Base-by-base conservation (phyloP, 768 basidiomycete genomes). In the Rickenella mellea region DNA sequence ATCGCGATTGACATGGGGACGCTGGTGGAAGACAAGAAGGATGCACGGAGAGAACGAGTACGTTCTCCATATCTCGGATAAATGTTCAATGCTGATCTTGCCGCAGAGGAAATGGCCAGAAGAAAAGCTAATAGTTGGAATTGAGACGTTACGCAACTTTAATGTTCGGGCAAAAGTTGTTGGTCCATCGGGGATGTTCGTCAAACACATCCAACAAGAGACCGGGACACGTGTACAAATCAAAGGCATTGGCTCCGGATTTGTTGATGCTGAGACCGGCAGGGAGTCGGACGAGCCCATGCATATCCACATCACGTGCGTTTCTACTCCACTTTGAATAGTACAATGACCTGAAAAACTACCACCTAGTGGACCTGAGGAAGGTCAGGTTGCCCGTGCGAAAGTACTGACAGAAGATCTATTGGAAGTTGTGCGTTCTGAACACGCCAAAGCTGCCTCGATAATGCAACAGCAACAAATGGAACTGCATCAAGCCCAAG, bases 131-230 rank as follows among this genome's bases (percentile, higher is more conserved):
- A 81, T 80, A 0, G 88, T 99, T 29, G 83, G 80, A 3, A 59
- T 99, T 41, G 93, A 98, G 12, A 82, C 80, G 41, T 78, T 98
- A 52, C 74, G 94, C 39, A 97, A 97, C 62, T 99, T 99, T 65
- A 97, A 99, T 60, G 83, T 99, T 39, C 73, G 94, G 43, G 94
- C 94, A 19, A 99, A 99, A 62, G 91, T 97, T 15, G 94, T 98
- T 22, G 94, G 94, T 11, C 94, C 94, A 10, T 80, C 78, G 48
- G 93, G 93, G 50, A 81, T 90, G 49, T 99, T 97, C 55, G 94
- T 99, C 51, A 99, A 99, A 64, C 92, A 92, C 58, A 98, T 98
- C 39, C 94, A 99, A 62, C 76, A 83, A 52, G 94, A 99, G 62
- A 99, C 94, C 0, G 82, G 83, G 22, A 94, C 93, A 5, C 76